Conservation (phyloP, 805 yeast species). For the Pichia occidentalis region DNA sequence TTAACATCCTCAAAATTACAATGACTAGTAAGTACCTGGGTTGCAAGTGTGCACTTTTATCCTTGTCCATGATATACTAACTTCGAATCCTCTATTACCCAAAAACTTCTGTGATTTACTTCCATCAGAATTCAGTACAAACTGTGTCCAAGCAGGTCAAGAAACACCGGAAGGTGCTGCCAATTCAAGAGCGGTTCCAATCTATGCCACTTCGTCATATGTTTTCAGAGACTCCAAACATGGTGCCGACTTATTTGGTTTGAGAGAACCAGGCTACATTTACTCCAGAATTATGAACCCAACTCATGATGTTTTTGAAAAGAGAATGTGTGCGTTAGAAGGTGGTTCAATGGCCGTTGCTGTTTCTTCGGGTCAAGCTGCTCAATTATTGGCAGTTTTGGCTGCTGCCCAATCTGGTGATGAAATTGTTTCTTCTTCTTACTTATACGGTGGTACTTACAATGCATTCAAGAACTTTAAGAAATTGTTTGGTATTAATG, state of each 20-base stretch:
- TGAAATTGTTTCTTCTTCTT: conserved; percentile 81
- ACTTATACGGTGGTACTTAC: conserved; percentile 91
- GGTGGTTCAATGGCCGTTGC: conserved; percentile 90
- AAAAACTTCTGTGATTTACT: neutral
- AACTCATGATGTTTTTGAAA: conserved; percentile 84
- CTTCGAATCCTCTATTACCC: no score
- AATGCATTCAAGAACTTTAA: conserved; percentile 92
- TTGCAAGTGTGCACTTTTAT: no score
- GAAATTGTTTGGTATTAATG: conserved; percentile 72
- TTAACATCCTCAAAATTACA: no score
- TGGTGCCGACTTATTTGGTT: conserved; percentile 85
- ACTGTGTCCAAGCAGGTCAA: conserved; percentile 93
- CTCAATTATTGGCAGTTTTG: conserved; percentile 78
- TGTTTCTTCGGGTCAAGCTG: conserved; percentile 93
- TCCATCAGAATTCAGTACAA: conserved; percentile 12
- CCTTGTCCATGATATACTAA: no score
- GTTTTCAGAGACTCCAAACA: conserved; percentile 84
- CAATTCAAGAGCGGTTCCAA: conserved; percentile 85
- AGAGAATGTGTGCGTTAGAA: conserved; percentile 88
- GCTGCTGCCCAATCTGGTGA: conserved; percentile 85
- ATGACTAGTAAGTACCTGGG: no score
- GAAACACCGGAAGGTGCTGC: conserved; percentile 52
- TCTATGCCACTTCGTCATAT: conserved; percentile 86
- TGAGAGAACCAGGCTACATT: conserved; percentile 77
- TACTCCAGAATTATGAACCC: conserved; percentile 92